Evolutionary conservation across 2,329 filamentous ascomycete species (phyloP).

Genomic region (Ambrosiella xylebori): DNA sequence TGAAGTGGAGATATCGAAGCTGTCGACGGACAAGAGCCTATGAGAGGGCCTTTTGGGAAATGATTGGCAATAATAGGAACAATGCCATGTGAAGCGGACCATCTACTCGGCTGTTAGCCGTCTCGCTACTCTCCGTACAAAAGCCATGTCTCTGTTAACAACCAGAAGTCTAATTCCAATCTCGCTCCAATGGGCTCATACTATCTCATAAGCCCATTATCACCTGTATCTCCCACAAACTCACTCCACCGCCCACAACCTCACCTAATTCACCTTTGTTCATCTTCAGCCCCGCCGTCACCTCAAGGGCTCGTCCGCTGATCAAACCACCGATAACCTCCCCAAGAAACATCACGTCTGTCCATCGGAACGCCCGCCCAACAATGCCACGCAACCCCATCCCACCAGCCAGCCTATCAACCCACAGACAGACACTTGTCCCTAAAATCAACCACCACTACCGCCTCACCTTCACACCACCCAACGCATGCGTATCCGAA

Average conservation of each 20-base stretch:
- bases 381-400: not conserved
- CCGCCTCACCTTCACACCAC: not conserved
- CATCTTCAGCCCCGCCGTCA: not conserved
- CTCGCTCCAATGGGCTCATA: not conserved
- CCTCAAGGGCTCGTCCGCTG: not conserved
- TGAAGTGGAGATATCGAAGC: no score
- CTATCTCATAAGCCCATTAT: not conserved
- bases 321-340: not conserved
- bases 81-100: no score
- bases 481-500: not conserved
- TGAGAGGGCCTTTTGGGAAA: no score
- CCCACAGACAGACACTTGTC: not conserved
- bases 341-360: not conserved
- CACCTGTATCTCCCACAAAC: not conserved
- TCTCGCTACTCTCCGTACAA: no score
- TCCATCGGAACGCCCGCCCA: not conserved
- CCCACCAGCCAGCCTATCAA: not conserved
- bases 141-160: no score
- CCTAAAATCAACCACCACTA: not conserved
- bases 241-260: not conserved
- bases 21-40: no score
- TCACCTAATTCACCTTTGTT: no score
- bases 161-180: not conserved
- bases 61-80: no score
- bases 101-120: no score